Base-by-base conservation (phyloP, 2,329 filamentous ascomycete species). In the Colletotrichum navitas region DNA sequence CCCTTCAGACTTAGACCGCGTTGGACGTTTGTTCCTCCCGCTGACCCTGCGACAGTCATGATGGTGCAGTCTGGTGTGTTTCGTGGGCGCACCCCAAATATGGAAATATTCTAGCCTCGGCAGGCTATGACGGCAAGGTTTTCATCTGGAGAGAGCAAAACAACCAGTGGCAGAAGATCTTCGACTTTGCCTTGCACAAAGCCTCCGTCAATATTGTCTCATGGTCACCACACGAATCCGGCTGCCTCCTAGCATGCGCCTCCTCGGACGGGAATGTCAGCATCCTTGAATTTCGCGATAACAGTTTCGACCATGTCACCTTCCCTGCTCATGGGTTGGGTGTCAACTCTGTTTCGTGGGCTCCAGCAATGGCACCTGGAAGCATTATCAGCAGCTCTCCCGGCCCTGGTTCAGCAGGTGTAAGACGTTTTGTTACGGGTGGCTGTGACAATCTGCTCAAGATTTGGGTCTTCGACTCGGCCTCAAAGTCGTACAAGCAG, bases 61-160 rank as follows among this genome's bases (percentile, higher is more conserved):
- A 99, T 83, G 95, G 95, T 74, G 94, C 96, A 45, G 95, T 99
- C 71, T 99, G 96, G 96, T 97, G 94, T 81, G 94, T 98, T 71
- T 93, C 95, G 77, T 99, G 96, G 96, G 95, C 95, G 60, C 96
- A 99, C 80, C 96, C 96, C 74, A 98, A 99, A 82, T 98, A 97
- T 83, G 96, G 96, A 85, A 98, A 95, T 81, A 98, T 99, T 80
- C 92, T 99, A 73, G 96, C 96, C 67, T 97, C 94, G 74, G 94
- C 94, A 63, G 94, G 93, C 75, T 99, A 98, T 85, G 96, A 99
- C 83, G 96, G 95, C 83, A 97, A 97, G 83, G 95, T 99, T 75
- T 91, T 98, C 82, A 97, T 99, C 87, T 99, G 95, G 94, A 94
- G 95, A 81, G 96, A 99, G 84, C 92, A 95, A 81, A 86, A 83